phyloP scores from a whole-genome alignment of 2,329 filamentous ascomycete genomes.

The Paracoccidioides brasiliensis region DNA sequence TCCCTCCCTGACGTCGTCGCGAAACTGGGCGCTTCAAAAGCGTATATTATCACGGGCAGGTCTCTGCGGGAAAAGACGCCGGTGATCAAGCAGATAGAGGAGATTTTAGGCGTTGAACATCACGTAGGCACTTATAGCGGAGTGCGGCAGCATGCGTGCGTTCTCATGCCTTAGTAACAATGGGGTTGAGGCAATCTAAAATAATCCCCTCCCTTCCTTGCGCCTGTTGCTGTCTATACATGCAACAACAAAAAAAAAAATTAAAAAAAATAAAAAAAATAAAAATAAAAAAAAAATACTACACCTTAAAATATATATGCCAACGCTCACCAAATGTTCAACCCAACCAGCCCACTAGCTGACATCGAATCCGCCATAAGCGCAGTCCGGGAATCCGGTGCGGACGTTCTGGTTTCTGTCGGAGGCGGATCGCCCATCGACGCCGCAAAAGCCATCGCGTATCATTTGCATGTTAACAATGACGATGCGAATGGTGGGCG shows the following conservation, averaged over 20 bases:
- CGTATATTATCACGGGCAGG: slow-evolving; percentile 9
- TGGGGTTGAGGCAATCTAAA: background rate
- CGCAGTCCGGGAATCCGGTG: slow-evolving; percentile 3
- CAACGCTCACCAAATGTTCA: background rate
- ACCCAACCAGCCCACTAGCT: slow-evolving; percentile 6
- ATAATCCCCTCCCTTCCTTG: background rate
- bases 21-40: slow-evolving; percentile 8
- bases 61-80: slow-evolving; percentile 10
- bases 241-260: background rate
- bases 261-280: background rate
- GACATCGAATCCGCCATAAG: slow-evolving; percentile 7
- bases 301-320: background rate
- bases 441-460: slow-evolving; percentile 8
- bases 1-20: slow-evolving; percentile 5
- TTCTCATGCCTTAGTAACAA: background rate
- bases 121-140: slow-evolving; percentile 9
- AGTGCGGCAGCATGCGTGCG: slow-evolving; percentile 9
- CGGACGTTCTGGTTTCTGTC: slow-evolving; percentile 9
- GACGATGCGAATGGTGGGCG: background rate
- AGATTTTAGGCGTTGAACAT: background rate
- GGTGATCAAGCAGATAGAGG: slow-evolving; percentile 8
- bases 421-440: slow-evolving; percentile 10
- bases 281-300: background rate
- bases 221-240: background rate
- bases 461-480: slow-evolving; percentile 4